Evolutionary conservation across 805 yeast species (phyloP).

Genomic region (Saccharomycopsis sp.): DNA sequence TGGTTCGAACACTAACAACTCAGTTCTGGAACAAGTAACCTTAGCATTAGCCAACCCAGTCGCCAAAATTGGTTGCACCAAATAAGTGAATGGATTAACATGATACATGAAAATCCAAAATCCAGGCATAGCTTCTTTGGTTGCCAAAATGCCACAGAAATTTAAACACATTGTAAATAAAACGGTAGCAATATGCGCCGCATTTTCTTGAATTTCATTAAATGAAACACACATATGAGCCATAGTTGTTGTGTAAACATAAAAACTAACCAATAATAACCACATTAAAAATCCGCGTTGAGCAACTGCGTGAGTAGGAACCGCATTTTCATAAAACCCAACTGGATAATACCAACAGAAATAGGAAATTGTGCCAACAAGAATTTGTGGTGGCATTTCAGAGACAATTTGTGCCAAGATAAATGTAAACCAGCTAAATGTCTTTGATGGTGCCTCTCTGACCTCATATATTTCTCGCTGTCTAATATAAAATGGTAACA

Average conservation of each 20-base stretch:
- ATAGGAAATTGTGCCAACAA: slow-evolving; percentile 53
- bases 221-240: slow-evolving; percentile 56
- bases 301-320: slow-evolving; percentile 32
- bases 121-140: slow-evolving; percentile 50
- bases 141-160: slow-evolving; percentile 71
- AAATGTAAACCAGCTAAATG: slow-evolving; percentile 61
- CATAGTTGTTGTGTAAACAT: slow-evolving; percentile 46
- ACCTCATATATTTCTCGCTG: slow-evolving; percentile 67
- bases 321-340: slow-evolving; percentile 40
- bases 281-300: slow-evolving; percentile 52
- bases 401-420: slow-evolving; percentile 53
- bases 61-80: slow-evolving; percentile 41
- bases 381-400: slow-evolving; percentile 57
- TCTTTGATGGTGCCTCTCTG: slow-evolving; percentile 66
- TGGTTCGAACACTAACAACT: slow-evolving; percentile 35
- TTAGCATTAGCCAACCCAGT: slow-evolving; percentile 37
- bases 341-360: slow-evolving; percentile 55
- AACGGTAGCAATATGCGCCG: slow-evolving; percentile 51
- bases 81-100: slow-evolving; percentile 55
- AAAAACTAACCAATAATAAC: slow-evolving; percentile 40
- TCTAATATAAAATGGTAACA: slow-evolving; percentile 51
- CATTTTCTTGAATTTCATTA: slow-evolving; percentile 49
- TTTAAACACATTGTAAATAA: slow-evolving; percentile 54
- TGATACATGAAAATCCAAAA: slow-evolving; percentile 74
- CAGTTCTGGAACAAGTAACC: slow-evolving; percentile 35